These are phyloP conservation scores for Fraxinus quadrangulata DNA, from an alignment of 257 asterid species.

Conservation along the genomic window DNA sequence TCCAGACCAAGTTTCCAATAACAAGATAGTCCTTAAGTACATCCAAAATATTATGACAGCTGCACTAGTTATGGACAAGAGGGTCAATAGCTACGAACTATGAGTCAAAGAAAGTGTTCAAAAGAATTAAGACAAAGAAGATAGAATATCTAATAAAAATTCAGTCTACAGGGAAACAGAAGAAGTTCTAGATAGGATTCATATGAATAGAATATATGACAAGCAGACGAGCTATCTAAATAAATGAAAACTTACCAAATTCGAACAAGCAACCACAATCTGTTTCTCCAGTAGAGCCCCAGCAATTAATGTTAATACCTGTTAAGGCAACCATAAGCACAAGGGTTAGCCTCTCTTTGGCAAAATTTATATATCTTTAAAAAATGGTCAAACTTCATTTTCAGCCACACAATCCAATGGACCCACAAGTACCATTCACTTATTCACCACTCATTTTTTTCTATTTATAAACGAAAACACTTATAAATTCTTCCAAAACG, in stretches of 20 bases:
- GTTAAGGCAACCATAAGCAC: conserved; percentile 34
- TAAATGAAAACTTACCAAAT: conserved; percentile 61
- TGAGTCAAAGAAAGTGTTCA: neutral
- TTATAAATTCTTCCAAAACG: too few relatives aligned
- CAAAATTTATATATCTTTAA: too few relatives aligned
- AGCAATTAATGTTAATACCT: conserved; percentile 84
- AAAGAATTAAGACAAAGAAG: neutral
- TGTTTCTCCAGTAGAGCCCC: conserved; percentile 96
- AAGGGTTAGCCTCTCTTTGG: neutral
- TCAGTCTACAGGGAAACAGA: conserved; percentile 19
- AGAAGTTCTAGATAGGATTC: conserved; percentile 19
- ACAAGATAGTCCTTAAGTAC: conserved; percentile 5
- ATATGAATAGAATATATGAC: neutral
- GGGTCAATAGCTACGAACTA: conserved; percentile 4
- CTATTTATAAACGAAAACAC: too few relatives aligned
- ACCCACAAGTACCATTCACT: too few relatives aligned
- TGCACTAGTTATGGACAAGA: conserved; percentile 9
- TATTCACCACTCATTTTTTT: too few relatives aligned
- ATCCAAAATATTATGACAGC: neutral
- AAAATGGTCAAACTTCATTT: too few relatives aligned
- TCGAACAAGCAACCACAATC: conserved; percentile 76
- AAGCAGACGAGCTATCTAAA: neutral
- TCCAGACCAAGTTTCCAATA: neutral
- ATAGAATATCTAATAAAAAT: neutral
- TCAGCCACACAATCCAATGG: too few relatives aligned